These are phyloP conservation scores for Filobasidium floriforme DNA, from an alignment of 768 basidiomycete species.

Conservation along the genomic window DNA sequence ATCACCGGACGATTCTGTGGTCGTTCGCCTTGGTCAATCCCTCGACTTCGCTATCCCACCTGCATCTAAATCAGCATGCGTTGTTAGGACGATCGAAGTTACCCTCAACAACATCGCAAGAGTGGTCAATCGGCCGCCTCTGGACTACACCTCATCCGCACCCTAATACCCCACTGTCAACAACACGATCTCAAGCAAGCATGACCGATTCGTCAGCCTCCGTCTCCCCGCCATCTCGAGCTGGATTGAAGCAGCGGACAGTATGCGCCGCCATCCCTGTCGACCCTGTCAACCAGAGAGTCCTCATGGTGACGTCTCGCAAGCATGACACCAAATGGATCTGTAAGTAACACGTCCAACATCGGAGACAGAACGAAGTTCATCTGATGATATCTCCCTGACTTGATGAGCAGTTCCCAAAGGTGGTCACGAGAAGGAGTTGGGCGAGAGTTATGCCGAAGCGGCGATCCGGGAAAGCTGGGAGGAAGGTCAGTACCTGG, in stretches of 20 bases:
- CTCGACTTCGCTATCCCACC: too few relatives aligned
- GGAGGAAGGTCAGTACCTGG: slow-evolving; percentile 6
- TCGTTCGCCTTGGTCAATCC: too few relatives aligned
- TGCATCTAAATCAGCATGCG: too few relatives aligned
- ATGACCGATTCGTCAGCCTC: not conserved
- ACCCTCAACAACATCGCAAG: too few relatives aligned
- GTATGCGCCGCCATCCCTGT: slow-evolving; percentile 24
- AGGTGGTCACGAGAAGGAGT: slow-evolving; percentile 22
- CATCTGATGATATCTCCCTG: not conserved
- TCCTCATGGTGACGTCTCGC: slow-evolving; percentile 22
- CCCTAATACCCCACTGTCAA: not conserved
- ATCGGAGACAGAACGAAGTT: too few relatives aligned
- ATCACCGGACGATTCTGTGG: too few relatives aligned
- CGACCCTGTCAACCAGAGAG: slow-evolving; percentile 8
- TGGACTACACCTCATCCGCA: not conserved
- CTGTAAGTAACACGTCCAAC: slow-evolving; percentile 6
- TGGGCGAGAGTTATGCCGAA: slow-evolving; percentile 19
- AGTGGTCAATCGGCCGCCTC: too few relatives aligned
- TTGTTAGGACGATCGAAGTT: too few relatives aligned
- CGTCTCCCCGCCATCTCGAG: not conserved
- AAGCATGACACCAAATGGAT: slow-evolving; percentile 26
- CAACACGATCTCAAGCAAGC: not conserved
- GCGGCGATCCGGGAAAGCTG: slow-evolving; percentile 7
- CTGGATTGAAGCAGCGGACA: slow-evolving; percentile 16
- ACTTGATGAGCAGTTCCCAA: slow-evolving; percentile 20